These are phyloP conservation scores for Neurospora sp. DNA, from an alignment of 495 filamentous ascomycete genomes.

Conservation along the genomic window DNA sequence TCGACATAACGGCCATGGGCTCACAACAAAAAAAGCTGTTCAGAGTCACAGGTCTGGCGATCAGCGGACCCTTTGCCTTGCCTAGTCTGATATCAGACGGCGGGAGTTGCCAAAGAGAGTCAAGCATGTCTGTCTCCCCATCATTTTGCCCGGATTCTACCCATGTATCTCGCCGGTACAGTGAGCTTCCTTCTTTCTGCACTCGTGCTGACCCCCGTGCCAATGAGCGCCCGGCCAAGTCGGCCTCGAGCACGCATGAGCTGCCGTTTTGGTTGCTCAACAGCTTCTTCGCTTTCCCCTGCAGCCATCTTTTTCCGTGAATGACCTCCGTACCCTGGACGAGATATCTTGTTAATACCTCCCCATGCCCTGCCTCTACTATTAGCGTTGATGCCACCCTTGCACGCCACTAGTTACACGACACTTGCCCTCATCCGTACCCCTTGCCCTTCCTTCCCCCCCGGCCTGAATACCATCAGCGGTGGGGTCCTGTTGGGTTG, in stretches of 20 bases:
- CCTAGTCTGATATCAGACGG: conserved; percentile 2
- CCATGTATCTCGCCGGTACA: conserved; percentile 10
- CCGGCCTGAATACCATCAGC: conserved; percentile 3
- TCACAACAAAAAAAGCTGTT: not conserved
- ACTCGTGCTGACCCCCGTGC: conserved; percentile 16
- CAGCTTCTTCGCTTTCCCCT: conserved; percentile 15
- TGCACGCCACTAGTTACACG: not conserved
- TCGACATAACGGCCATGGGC: not conserved
- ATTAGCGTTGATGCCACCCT: not conserved
- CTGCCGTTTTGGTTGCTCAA: conserved; percentile 27
- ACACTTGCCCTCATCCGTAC: not conserved
- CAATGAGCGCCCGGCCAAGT: conserved; percentile 18
- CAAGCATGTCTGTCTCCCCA: conserved; percentile 7
- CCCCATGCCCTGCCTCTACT: conserved; percentile 8
- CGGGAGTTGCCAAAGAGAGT: conserved; percentile 12
- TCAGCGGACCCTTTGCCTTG: conserved; percentile 7
- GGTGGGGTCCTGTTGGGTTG: conserved; percentile 22
- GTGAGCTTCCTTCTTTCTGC: conserved; percentile 16
- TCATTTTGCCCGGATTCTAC: conserved; percentile 3
- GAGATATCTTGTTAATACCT: conserved; percentile 17
- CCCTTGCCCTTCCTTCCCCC: not conserved
- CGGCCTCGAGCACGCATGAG: conserved; percentile 20
- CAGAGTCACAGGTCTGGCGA: conserved; percentile 1
- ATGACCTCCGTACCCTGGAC: conserved; percentile 10
- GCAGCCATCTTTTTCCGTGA: conserved; percentile 22